Evolutionary conservation across 345 rosid genomes (phyloP), one percentile per base, ranked within the genome.

Genomic region (Populus tremula): DNA sequence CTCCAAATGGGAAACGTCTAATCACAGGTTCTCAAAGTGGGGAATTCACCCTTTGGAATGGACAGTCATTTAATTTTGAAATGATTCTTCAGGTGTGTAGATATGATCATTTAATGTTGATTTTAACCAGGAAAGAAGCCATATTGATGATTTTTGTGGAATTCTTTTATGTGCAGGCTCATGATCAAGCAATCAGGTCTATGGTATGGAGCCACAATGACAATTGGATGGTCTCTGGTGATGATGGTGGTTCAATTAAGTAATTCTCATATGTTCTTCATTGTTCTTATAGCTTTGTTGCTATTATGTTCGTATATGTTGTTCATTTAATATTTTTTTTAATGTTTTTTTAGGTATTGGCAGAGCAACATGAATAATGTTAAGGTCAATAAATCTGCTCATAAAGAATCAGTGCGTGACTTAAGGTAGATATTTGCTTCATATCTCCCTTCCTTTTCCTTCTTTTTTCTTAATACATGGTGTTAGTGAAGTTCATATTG

Each of bases 161-260:
- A 33, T 25, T 47, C 45, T 61, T 79, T 45, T 76, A 62, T 81
- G 2, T 75, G 53, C 84, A 96, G 99, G 99, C 98, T 69, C 99
- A 96, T 93, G 99, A 96, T 84, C 93, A 90, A 79, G 97, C 99
- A 67, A 96, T 96, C 76, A 90, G 98, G 87, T 96, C 99, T 73
- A 93, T 92, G 98, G 85, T 90, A 20, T 93, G 99, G 99, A 96
- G 99, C 79, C 96, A 93, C 85, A 93, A 93, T 88, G 99, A 92
- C 81, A 96, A 87, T 79, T 96, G 91, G 92, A 93, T 96, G 99
- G 92, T 96, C 77, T 93, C 99, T 76, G 99, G 99, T 73, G 99
- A 96, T 83, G 99, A 96, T 82, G 99, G 97, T 49, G 99, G 99
- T 41, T 77, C 96, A 53, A 87, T 96, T 84, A 96, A 92, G 99